Evolutionary conservation across 2,329 filamentous ascomycete genomes (phyloP), one percentile per base, ranked within the genome.

Genomic region (Paraphaeosphaeria sporulosa): DNA sequence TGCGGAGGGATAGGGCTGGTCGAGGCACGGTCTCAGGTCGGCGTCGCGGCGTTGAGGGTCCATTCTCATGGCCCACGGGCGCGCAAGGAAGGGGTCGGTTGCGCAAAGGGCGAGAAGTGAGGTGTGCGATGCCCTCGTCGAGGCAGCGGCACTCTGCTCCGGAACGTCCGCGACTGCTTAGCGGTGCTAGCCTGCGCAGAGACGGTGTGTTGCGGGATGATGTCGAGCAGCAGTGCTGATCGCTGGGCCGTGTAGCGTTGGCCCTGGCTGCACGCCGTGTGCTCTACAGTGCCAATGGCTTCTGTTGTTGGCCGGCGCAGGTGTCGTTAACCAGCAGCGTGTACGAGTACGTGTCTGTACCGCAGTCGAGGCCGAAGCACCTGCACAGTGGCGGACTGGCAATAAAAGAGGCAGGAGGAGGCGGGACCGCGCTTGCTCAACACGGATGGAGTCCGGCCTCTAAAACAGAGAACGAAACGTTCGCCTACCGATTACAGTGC

Each of bases 11-110:
- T 57, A 34, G 21, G 46, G 58, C 58, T 58, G 54, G 58, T 59
- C 55, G 30, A 59, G 68, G 63, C 62, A 62, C 64, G 55, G 57
- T 63, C 65, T 65, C 67, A 64, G 50, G 48, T 67, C 59, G 61
- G 59, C 51, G 66, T 64, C 54, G 62, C 57, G 58, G 60, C 42
- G 59, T 64, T 64, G 64, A 68, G 64, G 49, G 57, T 60, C 63
- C 63, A 64, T 64, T 51, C 55, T 61, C 59, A 32, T 56, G 47
- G 25, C 44, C 54, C 54, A 58, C 32, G 12, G 47, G 46, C 30
- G 55, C 52, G 32, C 48, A 27, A 8, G 56, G 50, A 60, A 58
- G 38, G 62, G 44, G 60, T 59, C 49, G 58, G 54, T 58, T 51
- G 55, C 40, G 25, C 23, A 54, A 19, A 38, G 52, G 17, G 36